Evolutionary conservation across 768 basidiomycete species (phyloP), one percentile per base, ranked within the genome.

Genomic region (Suillus subalutaceus): DNA sequence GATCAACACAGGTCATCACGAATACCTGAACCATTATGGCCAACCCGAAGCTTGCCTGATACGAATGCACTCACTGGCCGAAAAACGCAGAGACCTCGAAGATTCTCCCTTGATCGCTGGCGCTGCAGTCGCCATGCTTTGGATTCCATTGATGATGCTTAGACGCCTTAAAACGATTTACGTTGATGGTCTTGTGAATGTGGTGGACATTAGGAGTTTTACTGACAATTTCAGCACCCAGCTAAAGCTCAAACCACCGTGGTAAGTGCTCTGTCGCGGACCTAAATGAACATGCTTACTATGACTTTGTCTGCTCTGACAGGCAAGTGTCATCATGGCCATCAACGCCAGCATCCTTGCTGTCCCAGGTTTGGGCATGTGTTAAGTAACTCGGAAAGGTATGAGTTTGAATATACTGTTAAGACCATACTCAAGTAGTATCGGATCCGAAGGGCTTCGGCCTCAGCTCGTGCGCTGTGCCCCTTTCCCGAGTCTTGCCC

Each of bases 301-400:
- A 12, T 16, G 35, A 26, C 41, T 43, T 43, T 6, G 18, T 20
- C 20, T 44, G 18, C 44, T 44, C 20, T 46, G 13, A 23, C 18
- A 60, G 59, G 59, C 37, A 7, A 38, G 59, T 23, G 59, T 60
- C n/a, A 60, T 60, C 2, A 60, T 60, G 59, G 59, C 59, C 3
- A n/a, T 60, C 15, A 41, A 60, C 2, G 44, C 44, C 20, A 44
- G 44, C 44, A 46, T 46, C 20, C 44, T 46, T 9, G 44, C 44
- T 9, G 4, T 30, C 20, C 44, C 44, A 9, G 44, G 44, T n/a
- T 9, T 46, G 0, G 44, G 44, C 9, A 3, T 8, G 44, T 20
- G 8, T 20, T n/a, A n/a, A n/a, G n/a, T n/a, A n/a, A n/a, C n/a
- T n/a, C n/a, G n/a, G n/a, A n/a, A n/a, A n/a, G n/a, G n/a, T n/a